phyloP scores from a whole-genome alignment of 129 eudicot genomes.

The Helianthus tuberosus region DNA sequence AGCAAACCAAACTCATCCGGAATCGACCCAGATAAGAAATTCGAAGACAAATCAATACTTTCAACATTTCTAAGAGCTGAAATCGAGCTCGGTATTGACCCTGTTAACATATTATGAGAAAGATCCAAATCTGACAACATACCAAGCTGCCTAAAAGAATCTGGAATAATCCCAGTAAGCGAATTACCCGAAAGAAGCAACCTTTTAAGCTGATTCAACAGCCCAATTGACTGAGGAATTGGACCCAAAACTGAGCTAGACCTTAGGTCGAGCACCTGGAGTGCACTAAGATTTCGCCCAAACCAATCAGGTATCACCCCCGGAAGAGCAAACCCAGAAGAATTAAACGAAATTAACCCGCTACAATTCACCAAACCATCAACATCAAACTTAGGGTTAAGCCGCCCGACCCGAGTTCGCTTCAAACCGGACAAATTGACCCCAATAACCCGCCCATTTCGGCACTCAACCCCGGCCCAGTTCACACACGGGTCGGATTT shows the following conservation, averaged over 20 bases:
- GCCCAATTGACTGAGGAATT: slow-evolving; percentile 63
- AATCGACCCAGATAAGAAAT: slow-evolving; percentile 67
- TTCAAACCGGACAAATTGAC: slow-evolving; percentile 50
- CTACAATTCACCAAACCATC: slow-evolving; percentile 54
- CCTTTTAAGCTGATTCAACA: slow-evolving; percentile 35
- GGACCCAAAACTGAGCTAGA: slow-evolving; percentile 62
- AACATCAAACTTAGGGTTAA: slow-evolving; percentile 55
- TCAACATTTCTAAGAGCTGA: slow-evolving; percentile 51
- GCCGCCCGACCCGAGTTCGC: slow-evolving; percentile 48
- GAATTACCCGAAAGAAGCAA: slow-evolving; percentile 52
- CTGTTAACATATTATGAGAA: slow-evolving; percentile 58
- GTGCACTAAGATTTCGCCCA: slow-evolving; percentile 49
- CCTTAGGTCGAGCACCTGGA: slow-evolving; percentile 73
- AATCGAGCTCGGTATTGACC: slow-evolving; percentile 52
- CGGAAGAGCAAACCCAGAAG: slow-evolving; percentile 60
- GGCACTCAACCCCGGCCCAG: slow-evolving; percentile 73
- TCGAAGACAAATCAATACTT: slow-evolving; percentile 58
- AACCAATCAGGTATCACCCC: slow-evolving; percentile 82
- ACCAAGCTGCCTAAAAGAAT: slow-evolving; percentile 43
- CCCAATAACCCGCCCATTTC: slow-evolving; percentile 51
- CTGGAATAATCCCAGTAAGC: slow-evolving; percentile 60
- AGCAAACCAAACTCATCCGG: slow-evolving; percentile 50
- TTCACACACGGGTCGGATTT: slow-evolving; percentile 58
- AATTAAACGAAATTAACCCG: slow-evolving; percentile 42
- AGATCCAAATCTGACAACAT: slow-evolving; percentile 51